Conservation (phyloP, 2,329 filamentous ascomycete genomes). For the Monosporascus sp. region DNA sequence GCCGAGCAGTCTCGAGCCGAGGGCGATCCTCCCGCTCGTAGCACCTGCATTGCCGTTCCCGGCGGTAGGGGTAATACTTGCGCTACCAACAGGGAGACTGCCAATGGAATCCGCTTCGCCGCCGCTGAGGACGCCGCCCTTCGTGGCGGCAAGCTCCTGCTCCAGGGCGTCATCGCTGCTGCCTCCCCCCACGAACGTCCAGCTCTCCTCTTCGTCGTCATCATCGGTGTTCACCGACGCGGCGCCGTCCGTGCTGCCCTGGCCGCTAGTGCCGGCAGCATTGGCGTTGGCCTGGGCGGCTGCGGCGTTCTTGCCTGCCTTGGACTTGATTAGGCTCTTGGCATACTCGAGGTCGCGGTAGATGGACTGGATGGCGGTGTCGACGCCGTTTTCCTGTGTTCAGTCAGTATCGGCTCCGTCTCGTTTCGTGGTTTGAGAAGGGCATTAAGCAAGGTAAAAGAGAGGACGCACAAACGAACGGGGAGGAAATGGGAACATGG, state of each 20-base stretch:
- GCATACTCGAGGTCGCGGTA: conserved; percentile 96
- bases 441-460: background rate
- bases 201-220: conserved; percentile 73
- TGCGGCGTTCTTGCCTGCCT: conserved; percentile 45
- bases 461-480: background rate
- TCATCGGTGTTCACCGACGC: conserved; percentile 43
- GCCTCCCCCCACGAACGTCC: conserved; percentile 75
- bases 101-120: background rate
- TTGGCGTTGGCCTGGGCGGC: conserved; percentile 28
- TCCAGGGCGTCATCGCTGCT: conserved; percentile 36
- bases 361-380: conserved; percentile 81
- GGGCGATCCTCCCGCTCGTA: background rate
- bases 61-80: background rate
- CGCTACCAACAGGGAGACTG: conserved; percentile 20
- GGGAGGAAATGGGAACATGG: no score
- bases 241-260: conserved; percentile 21
- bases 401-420: conserved; percentile 21
- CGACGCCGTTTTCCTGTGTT: conserved; percentile 78
- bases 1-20: conserved; percentile 13
- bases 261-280: conserved; percentile 13
- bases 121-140: conserved; percentile 6
- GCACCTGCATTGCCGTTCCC: conserved; percentile 2
- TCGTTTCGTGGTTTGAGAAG: no score
- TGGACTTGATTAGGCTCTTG: conserved; percentile 70
- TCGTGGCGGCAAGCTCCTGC: conserved; percentile 25